Evolutionary conservation across 352 stramenopile species (phyloP).

Genomic region (Phytophthora citrophthora): DNA sequence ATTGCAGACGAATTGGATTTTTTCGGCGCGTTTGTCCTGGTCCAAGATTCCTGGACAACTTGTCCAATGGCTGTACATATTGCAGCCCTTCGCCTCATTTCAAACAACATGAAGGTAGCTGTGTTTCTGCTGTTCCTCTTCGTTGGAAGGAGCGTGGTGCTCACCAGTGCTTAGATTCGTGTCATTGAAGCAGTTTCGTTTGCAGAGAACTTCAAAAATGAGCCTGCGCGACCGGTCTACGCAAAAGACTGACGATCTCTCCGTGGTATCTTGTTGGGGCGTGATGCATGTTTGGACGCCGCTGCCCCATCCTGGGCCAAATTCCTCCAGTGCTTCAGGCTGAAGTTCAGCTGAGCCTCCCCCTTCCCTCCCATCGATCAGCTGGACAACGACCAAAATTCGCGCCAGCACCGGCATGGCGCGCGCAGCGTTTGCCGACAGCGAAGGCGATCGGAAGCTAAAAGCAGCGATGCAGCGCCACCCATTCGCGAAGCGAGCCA

Average conservation of each 20-base stretch:
- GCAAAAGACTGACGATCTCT: not conserved
- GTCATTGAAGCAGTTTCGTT: not conserved
- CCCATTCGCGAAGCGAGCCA: conserved; percentile 1
- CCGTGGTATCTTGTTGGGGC: conserved; percentile 2
- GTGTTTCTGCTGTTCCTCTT: too few relatives aligned
- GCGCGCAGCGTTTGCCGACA: not conserved
- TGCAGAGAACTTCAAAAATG: conserved; percentile 4
- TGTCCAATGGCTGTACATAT: too few relatives aligned
- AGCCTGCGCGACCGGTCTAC: not conserved
- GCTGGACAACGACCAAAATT: conserved; percentile 16
- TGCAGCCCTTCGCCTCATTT: too few relatives aligned
- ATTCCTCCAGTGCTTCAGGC: conserved; percentile 16
- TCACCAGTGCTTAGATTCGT: not conserved
- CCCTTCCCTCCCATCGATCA: conserved; percentile 25
- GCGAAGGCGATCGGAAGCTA: conserved; percentile 2
- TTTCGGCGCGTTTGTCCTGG: too few relatives aligned
- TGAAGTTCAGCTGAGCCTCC: conserved; percentile 16
- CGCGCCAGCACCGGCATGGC: conserved; percentile 6
- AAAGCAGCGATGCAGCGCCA: not conserved
- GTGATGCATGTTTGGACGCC: conserved; percentile 21
- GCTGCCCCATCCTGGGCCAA: conserved; percentile 1
- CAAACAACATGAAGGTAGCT: too few relatives aligned
- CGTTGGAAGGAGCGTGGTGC: too few relatives aligned
- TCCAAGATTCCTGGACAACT: too few relatives aligned
- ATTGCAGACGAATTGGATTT: too few relatives aligned